These are phyloP conservation scores for Candida peoriensis DNA, from an alignment of 805 yeast species.

Conservation along the genomic window DNA sequence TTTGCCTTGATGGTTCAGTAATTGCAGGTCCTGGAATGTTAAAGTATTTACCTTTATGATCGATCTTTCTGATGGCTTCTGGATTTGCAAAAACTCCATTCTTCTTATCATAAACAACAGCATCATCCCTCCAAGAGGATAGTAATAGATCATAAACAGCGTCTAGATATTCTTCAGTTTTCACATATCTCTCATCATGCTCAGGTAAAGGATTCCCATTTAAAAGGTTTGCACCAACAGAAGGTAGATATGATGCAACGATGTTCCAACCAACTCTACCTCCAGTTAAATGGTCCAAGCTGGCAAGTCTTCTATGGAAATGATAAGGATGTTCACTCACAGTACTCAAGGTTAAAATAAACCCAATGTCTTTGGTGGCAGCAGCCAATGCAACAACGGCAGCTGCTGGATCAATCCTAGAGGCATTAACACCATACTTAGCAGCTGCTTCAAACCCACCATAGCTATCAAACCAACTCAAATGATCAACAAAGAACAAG, in stretches of 20 bases:
- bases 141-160: slow-evolving; percentile 33
- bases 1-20: slow-evolving; percentile 36
- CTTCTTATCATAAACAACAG: slow-evolving; percentile 16
- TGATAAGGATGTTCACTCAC: slow-evolving; percentile 38
- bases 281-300: slow-evolving; percentile 36
- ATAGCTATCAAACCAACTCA: slow-evolving; percentile 35
- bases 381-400: slow-evolving; percentile 32
- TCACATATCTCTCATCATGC: slow-evolving; percentile 36
- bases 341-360: slow-evolving; percentile 39
- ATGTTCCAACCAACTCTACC: slow-evolving; percentile 45
- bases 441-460: slow-evolving; percentile 33
- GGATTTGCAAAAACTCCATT: slow-evolving; percentile 29
- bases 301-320: slow-evolving; percentile 24
- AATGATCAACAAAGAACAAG: slow-evolving; percentile 34
- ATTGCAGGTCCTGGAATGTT: slow-evolving; percentile 36
- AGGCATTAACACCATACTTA: slow-evolving; percentile 22
- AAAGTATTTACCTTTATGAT: slow-evolving; percentile 33
- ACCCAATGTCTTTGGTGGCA: slow-evolving; percentile 33
- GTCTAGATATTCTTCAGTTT: slow-evolving; percentile 36
- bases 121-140: slow-evolving; percentile 37
- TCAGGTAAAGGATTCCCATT: slow-evolving; percentile 25
- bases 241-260: slow-evolving; percentile 37
- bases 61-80: slow-evolving; percentile 29
- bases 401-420: slow-evolving; percentile 30
- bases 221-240: slow-evolving; percentile 35